Percentiles rank a stretch among this genome's conserved stretches.
These are phyloP conservation scores for Tetracentron sinense DNA, from an alignment of 164 flowering plant species.

Conservation along the genomic window DNA sequence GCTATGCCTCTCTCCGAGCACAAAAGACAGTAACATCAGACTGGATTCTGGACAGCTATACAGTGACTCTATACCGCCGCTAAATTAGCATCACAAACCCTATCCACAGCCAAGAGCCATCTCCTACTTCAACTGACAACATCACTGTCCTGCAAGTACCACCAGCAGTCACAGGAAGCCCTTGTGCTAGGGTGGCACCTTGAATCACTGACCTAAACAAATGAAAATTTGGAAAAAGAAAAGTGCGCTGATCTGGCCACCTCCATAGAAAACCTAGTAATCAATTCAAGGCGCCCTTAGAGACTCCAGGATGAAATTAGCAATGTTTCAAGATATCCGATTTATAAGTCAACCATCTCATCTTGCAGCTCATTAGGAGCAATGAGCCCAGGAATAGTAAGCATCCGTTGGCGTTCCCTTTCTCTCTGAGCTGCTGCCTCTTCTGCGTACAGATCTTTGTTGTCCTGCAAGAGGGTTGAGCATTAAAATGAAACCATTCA, in stretches of 20 bases:
- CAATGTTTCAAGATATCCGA: not conserved
- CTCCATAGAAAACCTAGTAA: conserved; percentile 19
- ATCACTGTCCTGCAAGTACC: conserved; percentile 29
- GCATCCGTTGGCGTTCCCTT: conserved; percentile 84
- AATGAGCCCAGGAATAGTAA: conserved; percentile 87
- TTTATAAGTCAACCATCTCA: conserved; percentile 86
- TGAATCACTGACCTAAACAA: conserved; percentile 7
- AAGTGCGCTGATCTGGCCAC: conserved; percentile 10
- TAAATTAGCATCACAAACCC: no score
- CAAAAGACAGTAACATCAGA: no score
- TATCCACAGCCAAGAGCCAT: conserved; percentile 17
- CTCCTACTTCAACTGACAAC: conserved; percentile 35
- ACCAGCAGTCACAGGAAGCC: conserved; percentile 34
- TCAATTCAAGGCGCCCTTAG: conserved; percentile 6
- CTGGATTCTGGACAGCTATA: no score
- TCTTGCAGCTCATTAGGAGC: conserved; percentile 96
- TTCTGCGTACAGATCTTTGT: conserved; percentile 96
- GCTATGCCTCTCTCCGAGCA: no score
- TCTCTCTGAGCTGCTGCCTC: conserved; percentile 95
- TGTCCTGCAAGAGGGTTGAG: conserved; percentile 56
- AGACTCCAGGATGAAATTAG: conserved; percentile 4
- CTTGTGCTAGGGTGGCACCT: conserved; percentile 10
- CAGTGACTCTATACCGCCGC: no score
- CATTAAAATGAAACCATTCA: not conserved
- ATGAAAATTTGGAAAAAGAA: conserved; percentile 8